Conservation (phyloP, 1,284 basidiomycete genomes). For the Farysia itapuensis region DNA sequence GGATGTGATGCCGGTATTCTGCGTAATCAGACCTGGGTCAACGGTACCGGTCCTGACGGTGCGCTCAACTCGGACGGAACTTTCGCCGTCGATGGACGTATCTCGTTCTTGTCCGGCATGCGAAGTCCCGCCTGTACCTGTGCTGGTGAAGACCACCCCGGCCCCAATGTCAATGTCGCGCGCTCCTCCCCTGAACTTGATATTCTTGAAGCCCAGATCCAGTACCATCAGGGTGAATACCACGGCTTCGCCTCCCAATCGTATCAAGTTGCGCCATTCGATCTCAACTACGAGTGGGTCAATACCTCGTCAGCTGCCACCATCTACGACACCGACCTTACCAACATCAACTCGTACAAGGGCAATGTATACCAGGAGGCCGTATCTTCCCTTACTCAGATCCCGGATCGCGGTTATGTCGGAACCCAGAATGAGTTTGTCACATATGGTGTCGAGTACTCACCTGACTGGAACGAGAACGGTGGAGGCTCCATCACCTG, state of each 20-base stretch:
- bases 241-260: slow-evolving; percentile 54
- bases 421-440: slow-evolving; percentile 22
- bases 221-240: slow-evolving; percentile 59
- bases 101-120: slow-evolving; percentile 36
- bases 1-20: slow-evolving; percentile 57
- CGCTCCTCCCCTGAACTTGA: slow-evolving; percentile 60
- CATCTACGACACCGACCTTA: slow-evolving; percentile 35
- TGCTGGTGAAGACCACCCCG: slow-evolving; percentile 49
- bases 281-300: slow-evolving; percentile 49
- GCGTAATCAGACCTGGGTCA: slow-evolving; percentile 43
- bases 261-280: slow-evolving; percentile 58
- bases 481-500: slow-evolving; percentile 51
- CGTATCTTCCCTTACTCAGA: slow-evolving; percentile 48
- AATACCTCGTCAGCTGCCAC: slow-evolving; percentile 15
- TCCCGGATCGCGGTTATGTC: slow-evolving; percentile 48
- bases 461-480: slow-evolving; percentile 49
- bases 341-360: slow-evolving; percentile 51
- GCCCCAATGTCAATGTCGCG: slow-evolving; percentile 52
- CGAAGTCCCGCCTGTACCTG: slow-evolving; percentile 49
- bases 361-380: slow-evolving; percentile 58
- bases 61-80: slow-evolving; percentile 32
- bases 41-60: slow-evolving; percentile 42
- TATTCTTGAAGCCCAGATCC: slow-evolving; percentile 63
- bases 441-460: slow-evolving; percentile 56
- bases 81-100: slow-evolving; percentile 12